Base-by-base conservation (phyloP, 179 eudicot genomes). In the Kewa caespitosa region DNA sequence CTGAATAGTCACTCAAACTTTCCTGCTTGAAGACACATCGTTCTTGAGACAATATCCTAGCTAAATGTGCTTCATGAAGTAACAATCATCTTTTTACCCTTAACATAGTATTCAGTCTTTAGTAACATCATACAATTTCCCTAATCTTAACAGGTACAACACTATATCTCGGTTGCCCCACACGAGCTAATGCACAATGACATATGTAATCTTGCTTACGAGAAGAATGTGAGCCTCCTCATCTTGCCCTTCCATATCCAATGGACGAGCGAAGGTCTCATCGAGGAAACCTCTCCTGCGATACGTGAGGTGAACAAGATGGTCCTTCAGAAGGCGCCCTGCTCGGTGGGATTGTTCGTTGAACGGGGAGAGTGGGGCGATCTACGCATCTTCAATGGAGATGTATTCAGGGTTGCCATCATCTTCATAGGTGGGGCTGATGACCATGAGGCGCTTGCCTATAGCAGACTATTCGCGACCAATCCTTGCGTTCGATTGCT, bases 241-340 rank as follows among this genome's bases (percentile, higher is more conserved):
- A 79, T 79, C 38, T 12, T 79, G 52, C 81, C 81, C 0, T 73
- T 79, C 18, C 81, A 67, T 20, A 34, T 42, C 15, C 52, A 54
- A 41, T 69, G 52, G 67, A 67, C 22, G 2, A 25, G 30, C 23
- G 63, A 62, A 1, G 65, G 69, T 31, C 41, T 23, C 8, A 18
- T 38, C 15, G 69, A 68, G 20, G 78, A 48, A 1, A 3, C 38
- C 8, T 79, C 78, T 0, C 3, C 14, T 66, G 15, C 62, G 0
- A 36, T 59, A 3, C 59, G 81, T 50, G 57, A 75, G 34, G 42
- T 79, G 8, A 79, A 79, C 67, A 73, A 73, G 18, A 59, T 59
- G 78, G 57, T 79, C 13, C 78, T 79, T 2, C 74, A 79, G 34
- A 73, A 79, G 6, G 55, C 81, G 10, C 81, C 81, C 11, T 79